Percentiles rank a stretch among this genome's conserved stretches.
Evolutionary conservation across 495 filamentous ascomycete genomes (phyloP).

Genomic region (Penicillium ucsense): DNA sequence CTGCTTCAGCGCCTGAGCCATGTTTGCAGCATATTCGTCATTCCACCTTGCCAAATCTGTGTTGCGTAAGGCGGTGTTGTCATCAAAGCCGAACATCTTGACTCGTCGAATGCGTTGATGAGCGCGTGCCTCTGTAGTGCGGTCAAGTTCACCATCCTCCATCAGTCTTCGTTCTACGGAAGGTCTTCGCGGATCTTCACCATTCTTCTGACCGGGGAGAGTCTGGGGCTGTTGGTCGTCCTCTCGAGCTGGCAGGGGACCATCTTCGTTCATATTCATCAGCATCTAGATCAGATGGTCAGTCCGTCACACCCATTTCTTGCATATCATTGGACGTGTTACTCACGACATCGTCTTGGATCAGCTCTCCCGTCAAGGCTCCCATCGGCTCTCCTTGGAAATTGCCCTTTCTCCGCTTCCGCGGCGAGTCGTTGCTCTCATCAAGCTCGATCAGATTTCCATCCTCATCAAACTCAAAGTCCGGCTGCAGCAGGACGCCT

Average conservation of each 20-base stretch:
- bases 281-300: neutral
- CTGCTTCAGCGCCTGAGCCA: slow-evolving; percentile 32
- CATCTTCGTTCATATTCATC: neutral
- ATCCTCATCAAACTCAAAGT: slow-evolving; percentile 56
- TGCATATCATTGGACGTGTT: neutral
- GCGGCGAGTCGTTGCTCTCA: slow-evolving; percentile 5
- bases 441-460: slow-evolving; percentile 45
- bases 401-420: slow-evolving; percentile 4
- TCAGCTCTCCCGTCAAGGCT: neutral
- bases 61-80: slow-evolving; percentile 34
- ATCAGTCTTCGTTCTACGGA: neutral
- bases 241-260: neutral
- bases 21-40: slow-evolving; percentile 46
- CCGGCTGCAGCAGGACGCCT: slow-evolving; percentile 47
- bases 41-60: slow-evolving; percentile 49
- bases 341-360: slow-evolving; percentile 14
- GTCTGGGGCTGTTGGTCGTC: neutral
- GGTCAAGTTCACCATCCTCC: neutral
- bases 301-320: neutral
- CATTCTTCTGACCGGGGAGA: neutral
- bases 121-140: neutral
- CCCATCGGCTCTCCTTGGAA: neutral
- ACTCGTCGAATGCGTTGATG: neutral
- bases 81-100: slow-evolving; percentile 19
- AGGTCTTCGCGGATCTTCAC: neutral